Evolutionary conservation across 306 rosid genomes (phyloP).

Genomic region (Bauhinia variegata): DNA sequence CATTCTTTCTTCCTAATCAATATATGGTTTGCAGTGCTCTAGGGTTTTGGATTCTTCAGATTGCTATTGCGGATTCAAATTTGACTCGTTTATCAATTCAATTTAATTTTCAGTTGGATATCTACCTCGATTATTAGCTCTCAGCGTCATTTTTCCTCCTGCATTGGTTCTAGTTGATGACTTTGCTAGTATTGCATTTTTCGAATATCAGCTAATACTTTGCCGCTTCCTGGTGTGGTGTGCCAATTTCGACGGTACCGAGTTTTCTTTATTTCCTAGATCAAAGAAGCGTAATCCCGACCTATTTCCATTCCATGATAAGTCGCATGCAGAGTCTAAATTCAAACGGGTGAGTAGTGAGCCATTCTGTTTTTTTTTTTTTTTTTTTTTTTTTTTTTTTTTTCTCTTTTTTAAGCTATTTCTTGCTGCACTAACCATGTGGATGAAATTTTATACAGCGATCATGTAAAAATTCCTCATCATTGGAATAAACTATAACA

Average conservation of each 20-base stretch:
- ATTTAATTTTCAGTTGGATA: background rate
- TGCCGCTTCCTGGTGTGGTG: conserved; percentile 4
- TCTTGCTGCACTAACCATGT: no score
- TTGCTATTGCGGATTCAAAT: conserved; percentile 10
- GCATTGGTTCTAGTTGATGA: background rate
- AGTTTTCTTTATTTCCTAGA: conserved; percentile 37
- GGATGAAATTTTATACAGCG: no score
- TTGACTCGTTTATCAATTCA: conserved; percentile 10
- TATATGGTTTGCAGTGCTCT: background rate
- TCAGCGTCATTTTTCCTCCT: background rate
- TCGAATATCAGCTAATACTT: conserved; percentile 15
- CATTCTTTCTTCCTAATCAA: background rate
- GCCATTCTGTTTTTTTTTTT: conserved; percentile 1
- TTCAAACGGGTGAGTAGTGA: conserved; percentile 59
- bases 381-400: no score
- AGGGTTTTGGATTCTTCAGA: conserved; percentile 29
- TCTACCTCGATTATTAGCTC: background rate
- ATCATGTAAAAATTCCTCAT: background rate
- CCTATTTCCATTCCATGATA: conserved; percentile 64
- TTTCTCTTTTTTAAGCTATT: no score
- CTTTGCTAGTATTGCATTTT: conserved; percentile 3
- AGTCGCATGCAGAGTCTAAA: conserved; percentile 64
- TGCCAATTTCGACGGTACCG: conserved; percentile 1
- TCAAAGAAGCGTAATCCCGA: conserved; percentile 85
- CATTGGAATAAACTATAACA: background rate